A percentile compares a stretch with the other conserved stretches of the same genome.
Evolutionary conservation across 306 rosid genomes (phyloP).

Genomic region (Cotoneaster glaucophyllus): DNA sequence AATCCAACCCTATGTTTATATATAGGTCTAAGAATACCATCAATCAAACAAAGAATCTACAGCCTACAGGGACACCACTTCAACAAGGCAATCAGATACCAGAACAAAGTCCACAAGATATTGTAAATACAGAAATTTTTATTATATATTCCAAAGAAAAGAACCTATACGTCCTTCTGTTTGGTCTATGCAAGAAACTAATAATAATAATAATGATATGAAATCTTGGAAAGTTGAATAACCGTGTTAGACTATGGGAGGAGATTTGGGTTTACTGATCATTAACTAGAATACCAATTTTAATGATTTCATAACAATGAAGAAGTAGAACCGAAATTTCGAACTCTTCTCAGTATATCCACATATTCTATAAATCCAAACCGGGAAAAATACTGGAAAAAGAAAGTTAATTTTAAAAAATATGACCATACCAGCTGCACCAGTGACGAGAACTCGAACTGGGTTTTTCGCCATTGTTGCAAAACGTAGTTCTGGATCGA

Average conservation of each 20-base stretch:
- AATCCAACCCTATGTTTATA: constrained; percentile 8
- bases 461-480: constrained; percentile 33
- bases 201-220: neutral
- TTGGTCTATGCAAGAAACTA: neutral
- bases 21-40: neutral
- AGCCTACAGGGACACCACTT: constrained; percentile 16
- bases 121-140: constrained; percentile 10
- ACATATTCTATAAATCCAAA: neutral
- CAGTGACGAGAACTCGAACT: constrained; percentile 43
- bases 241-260: neutral
- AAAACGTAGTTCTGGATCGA: neutral
- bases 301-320: neutral
- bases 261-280: neutral
- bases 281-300: neutral
- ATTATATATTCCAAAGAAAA: constrained; percentile 27
- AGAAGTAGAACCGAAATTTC: neutral
- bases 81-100: constrained; percentile 44
- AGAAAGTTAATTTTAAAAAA: neutral
- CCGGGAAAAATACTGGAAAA: neutral
- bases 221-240: neutral
- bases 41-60: constrained; percentile 22
- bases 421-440: constrained; percentile 42
- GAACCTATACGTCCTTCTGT: constrained; percentile 7
- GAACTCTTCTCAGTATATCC: neutral
- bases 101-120: constrained; percentile 40